Evolutionary conservation across 2,329 filamentous ascomycete species (phyloP).

Genomic region (Fusarium dimerum): DNA sequence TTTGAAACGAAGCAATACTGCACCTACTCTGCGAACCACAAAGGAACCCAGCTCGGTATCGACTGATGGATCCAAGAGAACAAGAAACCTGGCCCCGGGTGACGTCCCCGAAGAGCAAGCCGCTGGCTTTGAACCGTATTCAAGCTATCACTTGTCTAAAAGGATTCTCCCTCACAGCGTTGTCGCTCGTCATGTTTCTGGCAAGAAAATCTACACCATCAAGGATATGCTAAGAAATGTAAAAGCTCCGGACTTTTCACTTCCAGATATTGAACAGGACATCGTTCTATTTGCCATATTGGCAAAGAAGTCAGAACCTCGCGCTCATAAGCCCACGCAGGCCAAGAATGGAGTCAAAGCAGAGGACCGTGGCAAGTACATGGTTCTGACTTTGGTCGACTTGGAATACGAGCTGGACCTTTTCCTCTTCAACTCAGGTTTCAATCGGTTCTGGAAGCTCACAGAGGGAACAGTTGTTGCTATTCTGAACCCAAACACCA

Average conservation of each 20-base stretch:
- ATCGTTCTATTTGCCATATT: conserved; percentile 88
- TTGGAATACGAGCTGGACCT: conserved; percentile 89
- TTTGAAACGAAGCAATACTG: conserved; percentile 47
- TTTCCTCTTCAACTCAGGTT: conserved; percentile 88
- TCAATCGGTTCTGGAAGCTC: conserved; percentile 93
- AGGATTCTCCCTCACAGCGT: conserved; percentile 81
- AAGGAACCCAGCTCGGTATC: conserved; percentile 18
- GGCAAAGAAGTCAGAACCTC: conserved; percentile 83
- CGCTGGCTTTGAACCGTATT: conserved; percentile 79
- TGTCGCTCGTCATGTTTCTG: conserved; percentile 74
- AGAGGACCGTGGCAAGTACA: conserved; percentile 77
- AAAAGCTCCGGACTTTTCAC: conserved; percentile 78
- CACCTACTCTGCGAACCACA: conserved; percentile 33
- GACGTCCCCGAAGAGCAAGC: conserved; percentile 29
- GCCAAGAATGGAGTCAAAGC: conserved; percentile 47
- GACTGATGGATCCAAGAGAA: conserved; percentile 9
- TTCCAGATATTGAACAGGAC: conserved; percentile 82
- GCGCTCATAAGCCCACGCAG: conserved; percentile 52
- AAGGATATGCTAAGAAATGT: conserved; percentile 80
- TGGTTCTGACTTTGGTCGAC: conserved; percentile 86
- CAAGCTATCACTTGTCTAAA: conserved; percentile 78
- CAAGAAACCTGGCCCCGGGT: conserved; percentile 19
- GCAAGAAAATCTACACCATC: conserved; percentile 75
- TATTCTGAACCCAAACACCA: conserved; percentile 86
- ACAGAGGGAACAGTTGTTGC: conserved; percentile 87